Percentiles rank a stretch among this genome's conserved stretches.
Conservation (phyloP, 2,329 filamentous ascomycete genomes). For the Penicillium sp. region DNA sequence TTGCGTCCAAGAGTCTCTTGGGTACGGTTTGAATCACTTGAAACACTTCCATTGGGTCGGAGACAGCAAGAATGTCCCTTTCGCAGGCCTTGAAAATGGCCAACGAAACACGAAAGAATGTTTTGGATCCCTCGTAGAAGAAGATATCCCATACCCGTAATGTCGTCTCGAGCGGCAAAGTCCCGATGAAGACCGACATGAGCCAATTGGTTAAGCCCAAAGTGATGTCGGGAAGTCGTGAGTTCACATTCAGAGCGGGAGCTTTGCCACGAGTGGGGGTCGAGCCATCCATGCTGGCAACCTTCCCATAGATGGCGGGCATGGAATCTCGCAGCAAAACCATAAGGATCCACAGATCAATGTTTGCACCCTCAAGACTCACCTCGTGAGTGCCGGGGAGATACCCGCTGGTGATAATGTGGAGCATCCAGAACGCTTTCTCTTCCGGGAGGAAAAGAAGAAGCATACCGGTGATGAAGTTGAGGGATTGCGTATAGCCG, state of each 20-base stretch:
- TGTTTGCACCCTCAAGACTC: conserved; percentile 83
- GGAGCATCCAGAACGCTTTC: conserved; percentile 86
- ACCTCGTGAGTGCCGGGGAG: conserved; percentile 88
- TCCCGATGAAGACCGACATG: conserved; percentile 94
- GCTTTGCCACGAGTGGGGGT: conserved; percentile 33
- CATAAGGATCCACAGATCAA: conserved; percentile 92
- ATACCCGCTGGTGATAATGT: conserved; percentile 82
- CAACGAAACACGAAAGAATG: conserved; percentile 83
- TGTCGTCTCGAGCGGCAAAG: conserved; percentile 83
- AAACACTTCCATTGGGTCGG: conserved; percentile 91
- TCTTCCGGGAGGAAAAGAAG: conserved; percentile 89
- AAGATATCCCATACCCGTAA: conserved; percentile 92
- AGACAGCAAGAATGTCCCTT: conserved; percentile 67
- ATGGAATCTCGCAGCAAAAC: conserved; percentile 73
- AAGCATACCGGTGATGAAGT: conserved; percentile 85
- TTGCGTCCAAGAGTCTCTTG: conserved; percentile 73
- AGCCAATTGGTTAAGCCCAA: conserved; percentile 95
- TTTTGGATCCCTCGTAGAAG: conserved; percentile 92
- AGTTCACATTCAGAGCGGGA: conserved; percentile 39
- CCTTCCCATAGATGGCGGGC: conserved; percentile 79
- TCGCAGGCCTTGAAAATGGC: conserved; percentile 89
- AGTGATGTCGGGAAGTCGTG: conserved; percentile 76
- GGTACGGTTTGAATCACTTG: conserved; percentile 87
- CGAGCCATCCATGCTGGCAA: conserved; percentile 60
- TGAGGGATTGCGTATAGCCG: conserved; percentile 92